Evolutionary conservation across 441 rosid genomes (phyloP), one percentile per base, ranked within the genome.

Genomic region (Pelargonium fulgidum): DNA sequence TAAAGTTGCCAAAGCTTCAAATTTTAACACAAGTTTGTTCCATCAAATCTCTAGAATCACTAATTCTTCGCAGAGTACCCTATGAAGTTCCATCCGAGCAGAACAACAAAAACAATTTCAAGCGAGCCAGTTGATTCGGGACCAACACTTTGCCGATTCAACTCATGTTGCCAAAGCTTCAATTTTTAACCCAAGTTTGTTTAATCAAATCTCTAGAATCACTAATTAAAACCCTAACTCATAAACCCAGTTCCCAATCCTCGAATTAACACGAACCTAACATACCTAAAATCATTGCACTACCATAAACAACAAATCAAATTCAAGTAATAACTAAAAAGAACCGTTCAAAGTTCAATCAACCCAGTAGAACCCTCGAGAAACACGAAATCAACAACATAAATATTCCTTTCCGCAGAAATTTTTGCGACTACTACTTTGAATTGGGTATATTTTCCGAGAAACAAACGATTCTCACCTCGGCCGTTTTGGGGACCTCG

Each of bases 401-500:
- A 50, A n/a, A 13, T 50, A 50, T 50, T 50, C n/a, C n/a, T n/a
- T 50, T 50, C 56, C 13, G 56, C 56, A 13, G 56, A 50, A n/a
- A n/a, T n/a, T n/a, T n/a, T n/a, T n/a, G n/a, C n/a, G n/a, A n/a
- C n/a, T n/a, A n/a, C n/a, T n/a, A n/a, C n/a, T n/a, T n/a, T n/a
- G n/a, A n/a, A n/a, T n/a, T n/a, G n/a, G n/a, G n/a, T n/a, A n/a
- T n/a, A n/a, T n/a, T n/a, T n/a, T n/a, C n/a, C n/a, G n/a, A n/a
- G n/a, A n/a, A n/a, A n/a, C n/a, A n/a, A n/a, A n/a, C 29, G 9
- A 54, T 5, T 16, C 20, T 14, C 26, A 7, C 99, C 99, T 91
- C 97, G 29, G 97, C 89, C 48, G 92, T 75, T 78, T 93, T 93
- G 65, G 93, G 83, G 44, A 89, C 99, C 81, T 91, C 97, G 77